Conservation (phyloP, 371 early-diverging fungal genomes). For the Choanephora cucurbitarum region DNA sequence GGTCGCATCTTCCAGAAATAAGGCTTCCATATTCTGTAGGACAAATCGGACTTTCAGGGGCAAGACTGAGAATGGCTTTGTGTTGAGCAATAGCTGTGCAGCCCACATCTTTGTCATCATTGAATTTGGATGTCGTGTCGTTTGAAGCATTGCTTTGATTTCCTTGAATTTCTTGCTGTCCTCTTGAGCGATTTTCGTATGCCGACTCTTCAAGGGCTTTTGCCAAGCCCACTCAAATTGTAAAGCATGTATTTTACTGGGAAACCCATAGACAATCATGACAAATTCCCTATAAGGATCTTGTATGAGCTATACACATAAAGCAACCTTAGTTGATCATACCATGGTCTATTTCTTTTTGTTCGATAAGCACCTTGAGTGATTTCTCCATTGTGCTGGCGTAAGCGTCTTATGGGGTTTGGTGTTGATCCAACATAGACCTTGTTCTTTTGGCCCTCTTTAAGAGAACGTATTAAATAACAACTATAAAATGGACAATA, state of each 20-base stretch:
- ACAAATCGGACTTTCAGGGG: constrained; percentile 28
- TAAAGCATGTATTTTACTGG: constrained; percentile 17
- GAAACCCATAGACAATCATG: constrained; percentile 31
- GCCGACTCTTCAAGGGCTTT: constrained; percentile 25
- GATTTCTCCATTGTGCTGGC: constrained; percentile 33
- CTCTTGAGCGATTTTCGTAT: constrained; percentile 9
- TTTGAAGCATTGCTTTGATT: constrained; percentile 4
- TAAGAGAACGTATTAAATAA: constrained; percentile 28
- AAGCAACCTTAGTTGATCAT: not conserved
- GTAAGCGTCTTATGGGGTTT: constrained; percentile 19
- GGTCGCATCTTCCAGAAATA: constrained; percentile 12
- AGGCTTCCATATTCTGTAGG: constrained; percentile 6
- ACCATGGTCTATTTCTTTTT: constrained; percentile 26
- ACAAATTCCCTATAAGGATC: constrained; percentile 20
- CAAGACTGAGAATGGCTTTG: constrained; percentile 17
- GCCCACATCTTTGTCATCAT: constrained; percentile 26
- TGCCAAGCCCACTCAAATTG: constrained; percentile 35
- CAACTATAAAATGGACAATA: constrained; percentile 28
- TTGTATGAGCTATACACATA: not conserved
- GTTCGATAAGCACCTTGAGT: constrained; percentile 30
- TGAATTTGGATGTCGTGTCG: constrained; percentile 3
- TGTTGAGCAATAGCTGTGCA: constrained; percentile 22
- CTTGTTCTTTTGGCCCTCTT: constrained; percentile 22
- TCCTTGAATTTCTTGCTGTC: not conserved
- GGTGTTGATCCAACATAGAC: constrained; percentile 32